These are phyloP conservation scores for Choiromyces venosus DNA, from an alignment of 495 filamentous ascomycete species.

Conservation along the genomic window DNA sequence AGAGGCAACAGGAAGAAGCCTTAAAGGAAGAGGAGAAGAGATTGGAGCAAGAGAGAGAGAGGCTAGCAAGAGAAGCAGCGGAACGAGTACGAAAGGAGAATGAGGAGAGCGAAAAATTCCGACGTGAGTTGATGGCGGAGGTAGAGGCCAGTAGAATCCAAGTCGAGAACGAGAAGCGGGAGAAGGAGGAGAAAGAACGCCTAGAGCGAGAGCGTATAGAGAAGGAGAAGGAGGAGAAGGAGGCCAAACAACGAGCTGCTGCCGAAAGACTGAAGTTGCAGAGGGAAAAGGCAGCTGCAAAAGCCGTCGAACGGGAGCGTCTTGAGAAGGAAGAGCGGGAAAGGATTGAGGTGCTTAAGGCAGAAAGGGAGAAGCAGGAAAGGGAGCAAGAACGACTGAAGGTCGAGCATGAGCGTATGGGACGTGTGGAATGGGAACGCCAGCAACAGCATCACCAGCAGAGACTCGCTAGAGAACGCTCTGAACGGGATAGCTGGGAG, in stretches of 20 bases:
- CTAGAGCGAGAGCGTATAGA: slow-evolving; percentile 22
- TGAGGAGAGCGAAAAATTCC: slow-evolving; percentile 39
- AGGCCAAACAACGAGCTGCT: slow-evolving; percentile 31
- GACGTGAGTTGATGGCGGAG: slow-evolving; percentile 37
- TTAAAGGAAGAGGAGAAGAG: slow-evolving; percentile 23
- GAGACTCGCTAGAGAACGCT: slow-evolving; percentile 50
- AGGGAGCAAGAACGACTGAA: slow-evolving; percentile 42
- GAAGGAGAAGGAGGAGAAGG: slow-evolving; percentile 30
- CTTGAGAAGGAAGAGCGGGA: slow-evolving; percentile 29
- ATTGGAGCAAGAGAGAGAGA: slow-evolving; percentile 25
- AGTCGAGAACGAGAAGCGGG: slow-evolving; percentile 29
- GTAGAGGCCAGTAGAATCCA: slow-evolving; percentile 37
- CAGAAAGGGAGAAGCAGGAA: slow-evolving; percentile 21
- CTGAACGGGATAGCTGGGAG: slow-evolving; percentile 49
- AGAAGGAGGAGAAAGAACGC: slow-evolving; percentile 28
- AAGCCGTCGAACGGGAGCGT: slow-evolving; percentile 28
- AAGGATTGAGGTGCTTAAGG: slow-evolving; percentile 25
- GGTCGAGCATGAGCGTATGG: slow-evolving; percentile 48
- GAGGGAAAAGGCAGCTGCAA: slow-evolving; percentile 28
- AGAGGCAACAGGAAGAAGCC: slow-evolving; percentile 14
- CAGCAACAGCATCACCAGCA: slow-evolving; percentile 19
- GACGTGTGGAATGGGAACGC: slow-evolving; percentile 29
- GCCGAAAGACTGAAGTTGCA: slow-evolving; percentile 32
- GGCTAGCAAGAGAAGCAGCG: slow-evolving; percentile 28
- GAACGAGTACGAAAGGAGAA: slow-evolving; percentile 37